phyloP scores from a whole-genome alignment of 257 asterid genomes.

The Parsonsia alboflavescens region DNA sequence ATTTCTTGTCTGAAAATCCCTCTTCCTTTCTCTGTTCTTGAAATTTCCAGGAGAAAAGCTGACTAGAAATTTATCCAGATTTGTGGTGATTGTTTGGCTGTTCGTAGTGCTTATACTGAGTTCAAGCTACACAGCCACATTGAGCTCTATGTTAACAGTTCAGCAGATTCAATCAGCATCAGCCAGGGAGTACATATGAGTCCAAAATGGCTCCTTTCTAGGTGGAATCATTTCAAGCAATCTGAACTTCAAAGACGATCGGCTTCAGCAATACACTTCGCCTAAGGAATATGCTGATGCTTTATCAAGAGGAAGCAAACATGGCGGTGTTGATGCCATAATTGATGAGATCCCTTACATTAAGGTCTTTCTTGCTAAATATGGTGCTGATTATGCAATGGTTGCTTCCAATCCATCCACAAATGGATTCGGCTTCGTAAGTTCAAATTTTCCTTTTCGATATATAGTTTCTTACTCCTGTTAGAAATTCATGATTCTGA shows the following conservation, averaged over 20 bases:
- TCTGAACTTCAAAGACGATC: constrained; percentile 19
- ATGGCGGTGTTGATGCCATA: constrained; percentile 39
- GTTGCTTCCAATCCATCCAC: constrained; percentile 12
- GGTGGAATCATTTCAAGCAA: constrained; percentile 10
- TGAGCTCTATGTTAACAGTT: constrained; percentile 45
- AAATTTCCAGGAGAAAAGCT: constrained; percentile 38
- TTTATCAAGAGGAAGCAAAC: constrained; percentile 32
- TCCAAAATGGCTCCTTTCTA: constrained; percentile 13
- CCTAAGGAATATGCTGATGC: constrained; percentile 18
- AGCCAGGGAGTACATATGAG: constrained; percentile 21
- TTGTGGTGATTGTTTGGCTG: constrained; percentile 42
- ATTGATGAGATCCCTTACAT: constrained; percentile 31
- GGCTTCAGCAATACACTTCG: constrained; percentile 5
- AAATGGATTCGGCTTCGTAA: constrained; percentile 23
- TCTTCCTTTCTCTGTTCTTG: neutral
- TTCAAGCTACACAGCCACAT: constrained; percentile 40
- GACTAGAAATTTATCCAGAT: constrained; percentile 33
- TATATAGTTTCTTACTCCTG: too few relatives aligned
- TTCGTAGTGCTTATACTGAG: constrained; percentile 44
- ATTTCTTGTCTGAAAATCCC: too few relatives aligned
- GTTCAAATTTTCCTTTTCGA: neutral
- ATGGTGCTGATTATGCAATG: constrained; percentile 19
- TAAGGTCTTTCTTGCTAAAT: constrained; percentile 16
- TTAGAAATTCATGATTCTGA: neutral
- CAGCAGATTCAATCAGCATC: constrained; percentile 26